phyloP scores from a whole-genome alignment of 805 yeast genomes.

The Helenozyma baotianmanensis region DNA sequence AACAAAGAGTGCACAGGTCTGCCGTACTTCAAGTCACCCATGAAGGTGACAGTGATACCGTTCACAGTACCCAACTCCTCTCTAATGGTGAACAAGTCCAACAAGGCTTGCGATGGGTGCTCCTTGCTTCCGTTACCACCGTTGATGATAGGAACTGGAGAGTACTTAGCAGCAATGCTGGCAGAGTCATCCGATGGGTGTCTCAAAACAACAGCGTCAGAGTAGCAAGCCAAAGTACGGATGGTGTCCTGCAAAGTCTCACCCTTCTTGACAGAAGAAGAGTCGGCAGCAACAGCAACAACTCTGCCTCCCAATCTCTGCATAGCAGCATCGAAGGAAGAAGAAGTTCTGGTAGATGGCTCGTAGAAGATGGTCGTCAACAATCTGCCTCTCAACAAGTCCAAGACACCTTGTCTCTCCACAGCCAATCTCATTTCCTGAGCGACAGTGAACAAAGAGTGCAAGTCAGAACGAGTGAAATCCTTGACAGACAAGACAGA shows the following conservation, averaged over 20 bases:
- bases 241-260: constrained; percentile 97
- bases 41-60: constrained; percentile 95
- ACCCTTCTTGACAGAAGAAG: constrained; percentile 97
- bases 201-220: constrained; percentile 95
- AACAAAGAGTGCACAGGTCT: constrained; percentile 97
- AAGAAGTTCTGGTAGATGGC: constrained; percentile 95
- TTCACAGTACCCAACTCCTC: constrained; percentile 98
- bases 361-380: constrained; percentile 95
- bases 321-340: constrained; percentile 99
- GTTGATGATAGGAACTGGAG: constrained; percentile 94
- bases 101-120: constrained; percentile 98
- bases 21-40: constrained; percentile 98
- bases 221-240: constrained; percentile 89
- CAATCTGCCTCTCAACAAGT: constrained; percentile 83
- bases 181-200: constrained; percentile 94
- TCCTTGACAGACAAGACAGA: constrained; percentile 86
- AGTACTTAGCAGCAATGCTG: constrained; percentile 89
- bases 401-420: constrained; percentile 92
- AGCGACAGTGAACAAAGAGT: constrained; percentile 90
- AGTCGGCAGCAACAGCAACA: constrained; percentile 74
- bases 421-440: constrained; percentile 97
- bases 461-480: constrained; percentile 83
- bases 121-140: constrained; percentile 98
- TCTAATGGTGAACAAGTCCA: constrained; percentile 95
- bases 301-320: constrained; percentile 99